Evolutionary conservation across 2,329 filamentous ascomycete species (phyloP).

Genomic region (Paraphaeosphaeria sporulosa): DNA sequence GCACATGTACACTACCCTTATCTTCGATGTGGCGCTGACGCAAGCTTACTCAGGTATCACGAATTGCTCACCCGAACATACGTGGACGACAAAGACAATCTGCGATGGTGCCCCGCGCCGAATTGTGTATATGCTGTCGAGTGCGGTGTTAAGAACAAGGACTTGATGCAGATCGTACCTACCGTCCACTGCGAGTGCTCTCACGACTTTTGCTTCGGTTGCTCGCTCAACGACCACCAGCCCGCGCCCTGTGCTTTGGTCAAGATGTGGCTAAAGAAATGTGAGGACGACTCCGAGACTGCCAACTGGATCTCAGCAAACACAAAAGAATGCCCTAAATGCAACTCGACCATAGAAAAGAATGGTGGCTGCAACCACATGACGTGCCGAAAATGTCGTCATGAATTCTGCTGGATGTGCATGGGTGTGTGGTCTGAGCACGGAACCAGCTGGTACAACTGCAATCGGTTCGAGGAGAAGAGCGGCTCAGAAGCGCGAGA

Average conservation of each 20-base stretch:
- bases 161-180: slow-evolving; percentile 83
- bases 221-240: slow-evolving; percentile 87
- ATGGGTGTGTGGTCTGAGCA: slow-evolving; percentile 99
- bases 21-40: not conserved
- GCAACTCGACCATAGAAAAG: slow-evolving; percentile 97
- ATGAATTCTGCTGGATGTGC: slow-evolving; percentile 99
- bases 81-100: slow-evolving; percentile 92
- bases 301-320: slow-evolving; percentile 99
- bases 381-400: slow-evolving; percentile 94
- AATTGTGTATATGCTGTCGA: slow-evolving; percentile 94
- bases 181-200: slow-evolving; percentile 87
- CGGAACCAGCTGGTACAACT: slow-evolving; percentile 99
- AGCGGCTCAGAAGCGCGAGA: slow-evolving; percentile 89
- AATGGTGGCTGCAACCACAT: slow-evolving; percentile 98
- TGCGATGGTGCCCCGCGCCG: slow-evolving; percentile 98
- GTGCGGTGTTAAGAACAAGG: slow-evolving; percentile 85
- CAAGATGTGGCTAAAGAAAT: slow-evolving; percentile 97
- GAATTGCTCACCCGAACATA: slow-evolving; percentile 91
- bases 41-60: slow-evolving; percentile 69
- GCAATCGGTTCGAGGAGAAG: slow-evolving; percentile 96
- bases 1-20: not conserved
- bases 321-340: slow-evolving; percentile 97
- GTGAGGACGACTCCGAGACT: slow-evolving; percentile 96
- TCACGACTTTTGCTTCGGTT: slow-evolving; percentile 94
- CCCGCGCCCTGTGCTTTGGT: slow-evolving; percentile 90